Conservation (phyloP, 1,284 basidiomycete species). For the Moesziomyces sp. region DNA sequence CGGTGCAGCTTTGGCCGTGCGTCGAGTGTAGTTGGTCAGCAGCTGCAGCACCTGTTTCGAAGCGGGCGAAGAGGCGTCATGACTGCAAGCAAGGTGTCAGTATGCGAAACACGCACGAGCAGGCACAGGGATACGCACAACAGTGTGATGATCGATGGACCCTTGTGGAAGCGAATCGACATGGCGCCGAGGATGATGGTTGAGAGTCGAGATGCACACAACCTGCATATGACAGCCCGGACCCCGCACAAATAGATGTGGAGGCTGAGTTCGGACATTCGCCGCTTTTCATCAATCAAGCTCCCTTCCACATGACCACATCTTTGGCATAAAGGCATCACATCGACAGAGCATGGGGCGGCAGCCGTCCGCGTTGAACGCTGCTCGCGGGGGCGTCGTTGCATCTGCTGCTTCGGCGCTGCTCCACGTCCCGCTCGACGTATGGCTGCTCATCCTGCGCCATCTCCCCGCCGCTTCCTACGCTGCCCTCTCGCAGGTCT, state of each 20-base stretch:
- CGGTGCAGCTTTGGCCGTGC: too few species aligned
- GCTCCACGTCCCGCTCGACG: conserved; percentile 23
- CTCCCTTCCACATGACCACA: too few species aligned
- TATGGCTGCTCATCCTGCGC: conserved; percentile 37
- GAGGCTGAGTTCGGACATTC: conserved; percentile 11
- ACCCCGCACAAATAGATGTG: conserved; percentile 4
- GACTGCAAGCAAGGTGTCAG: conserved; percentile 1
- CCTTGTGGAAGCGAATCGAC: conserved; percentile 43
- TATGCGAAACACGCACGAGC: not conserved
- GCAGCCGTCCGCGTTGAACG: not conserved
- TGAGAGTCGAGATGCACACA: not conserved
- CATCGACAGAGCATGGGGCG: not conserved
- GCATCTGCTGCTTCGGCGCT: not conserved
- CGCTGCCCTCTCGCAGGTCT: conserved; percentile 13
- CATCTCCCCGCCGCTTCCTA: conserved; percentile 4
- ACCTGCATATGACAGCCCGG: not conserved
- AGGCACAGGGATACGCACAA: conserved; percentile 20
- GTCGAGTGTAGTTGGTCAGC: conserved; percentile 2
- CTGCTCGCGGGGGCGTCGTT: not conserved
- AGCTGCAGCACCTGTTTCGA: conserved; percentile 40
- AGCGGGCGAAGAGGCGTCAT: conserved; percentile 18
- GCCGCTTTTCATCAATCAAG: not conserved
- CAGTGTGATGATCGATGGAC: conserved; percentile 40
- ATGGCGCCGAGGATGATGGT: conserved; percentile 8
- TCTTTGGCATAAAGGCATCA: too few species aligned